Base-by-base conservation (phyloP, 306 rosid genomes). In the Quercus alba region DNA sequence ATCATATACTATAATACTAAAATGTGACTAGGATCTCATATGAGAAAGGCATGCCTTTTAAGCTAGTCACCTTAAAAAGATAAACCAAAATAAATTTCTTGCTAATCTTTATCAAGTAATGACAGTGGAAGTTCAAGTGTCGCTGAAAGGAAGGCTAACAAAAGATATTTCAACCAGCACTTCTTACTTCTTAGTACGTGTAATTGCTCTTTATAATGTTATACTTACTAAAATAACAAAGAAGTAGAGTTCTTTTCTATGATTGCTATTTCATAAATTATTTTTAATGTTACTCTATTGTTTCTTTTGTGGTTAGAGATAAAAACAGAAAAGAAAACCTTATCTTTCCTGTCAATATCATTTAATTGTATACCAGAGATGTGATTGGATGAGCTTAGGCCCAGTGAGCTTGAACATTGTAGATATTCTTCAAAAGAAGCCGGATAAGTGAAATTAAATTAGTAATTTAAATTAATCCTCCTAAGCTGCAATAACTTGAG, bases 111-210 rank as follows among this genome's bases (percentile, higher is more conserved):
- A 35, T 33, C 72, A 9, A 33, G 13, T 20, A 28, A 58, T 77
- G 63, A 59, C 75, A 72, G 84, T 84, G 84, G 82, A 84, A 73
- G 63, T 67, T 73, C 84, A 57, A 66, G 52, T 58, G 82, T 56
- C 82, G 26, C n/a, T 46, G 33, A n/a, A 41, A 31, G 14, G 13
- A 38, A 20, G 81, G 55, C 31, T 56, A 5, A 7, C n/a, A 66
- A 56, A 72, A 80, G 38, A 80, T 75, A 73, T 46, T 64, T 63
- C 17, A 46, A 15, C 54, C 25, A 63, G 74, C 81, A 77, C 69
- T 67, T 61, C 17, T 38, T 38, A 38, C 46, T 38, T 38, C 30
- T 7, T 38, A 2, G 31, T 41, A 71, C 75, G 31, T 46, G 77
- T 62, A 78, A 38, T 30, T 56, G 59, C 76, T 56, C 70, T 20